Percentiles rank a stretch among this genome's conserved stretches.
Conservation (phyloP, 306 rosid species). For the Castanea crenata region DNA sequence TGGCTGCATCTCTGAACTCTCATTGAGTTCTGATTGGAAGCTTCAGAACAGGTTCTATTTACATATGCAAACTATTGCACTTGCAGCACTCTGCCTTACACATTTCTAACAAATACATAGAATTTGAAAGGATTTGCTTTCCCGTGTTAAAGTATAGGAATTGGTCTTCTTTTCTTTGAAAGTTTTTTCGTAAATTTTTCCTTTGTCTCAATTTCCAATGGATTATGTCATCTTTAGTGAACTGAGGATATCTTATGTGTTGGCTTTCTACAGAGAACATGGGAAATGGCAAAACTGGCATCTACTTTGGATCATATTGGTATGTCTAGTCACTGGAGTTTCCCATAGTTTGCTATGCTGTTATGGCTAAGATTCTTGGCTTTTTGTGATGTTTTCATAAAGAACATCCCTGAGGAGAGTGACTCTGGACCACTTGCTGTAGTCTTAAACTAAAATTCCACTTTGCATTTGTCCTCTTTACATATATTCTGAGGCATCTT, state of each 20-base stretch:
- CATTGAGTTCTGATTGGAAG: too few species aligned
- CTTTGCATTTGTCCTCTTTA: neutral
- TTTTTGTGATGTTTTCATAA: constrained; percentile 5
- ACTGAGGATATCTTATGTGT: neutral
- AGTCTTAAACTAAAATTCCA: neutral
- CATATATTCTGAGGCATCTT: neutral
- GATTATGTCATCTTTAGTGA: neutral
- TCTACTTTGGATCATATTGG: constrained; percentile 83
- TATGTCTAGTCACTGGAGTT: constrained; percentile 37
- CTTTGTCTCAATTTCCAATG: neutral
- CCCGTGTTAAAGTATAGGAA: neutral
- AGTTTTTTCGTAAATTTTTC: neutral
- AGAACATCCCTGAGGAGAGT: constrained; percentile 11
- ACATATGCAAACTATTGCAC: neutral
- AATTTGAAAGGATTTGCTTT: neutral
- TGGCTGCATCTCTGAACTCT: too few species aligned
- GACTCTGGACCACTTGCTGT: constrained; percentile 1
- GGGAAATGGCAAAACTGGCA: constrained; percentile 95
- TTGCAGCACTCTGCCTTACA: neutral
- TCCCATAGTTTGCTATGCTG: constrained; percentile 16
- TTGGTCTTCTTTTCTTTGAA: neutral
- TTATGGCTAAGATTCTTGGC: neutral
- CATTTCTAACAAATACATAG: constrained; percentile 5
- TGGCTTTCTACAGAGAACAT: constrained; percentile 73
- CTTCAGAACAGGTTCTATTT: neutral